Conservation (phyloP, 805 yeast genomes). For the Candida ovalis region DNA sequence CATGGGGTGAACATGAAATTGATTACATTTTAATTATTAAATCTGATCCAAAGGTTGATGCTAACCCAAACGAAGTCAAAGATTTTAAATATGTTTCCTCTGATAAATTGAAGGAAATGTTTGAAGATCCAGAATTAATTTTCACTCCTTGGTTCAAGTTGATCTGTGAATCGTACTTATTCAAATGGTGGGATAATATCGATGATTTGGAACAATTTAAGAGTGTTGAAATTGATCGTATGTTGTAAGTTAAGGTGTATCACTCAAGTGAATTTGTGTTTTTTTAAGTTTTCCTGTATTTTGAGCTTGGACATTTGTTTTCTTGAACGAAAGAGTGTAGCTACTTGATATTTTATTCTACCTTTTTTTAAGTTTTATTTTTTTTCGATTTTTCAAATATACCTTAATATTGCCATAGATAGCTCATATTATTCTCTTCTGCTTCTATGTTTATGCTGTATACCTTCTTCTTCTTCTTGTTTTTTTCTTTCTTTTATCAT, state of each 20-base stretch:
- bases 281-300: neutral
- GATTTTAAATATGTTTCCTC: conserved; percentile 73
- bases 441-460: neutral
- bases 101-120: conserved; percentile 69
- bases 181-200: conserved; percentile 89
- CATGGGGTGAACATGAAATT: conserved; percentile 97
- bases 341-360: neutral
- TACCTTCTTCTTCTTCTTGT: neutral
- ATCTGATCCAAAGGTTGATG: conserved; percentile 43
- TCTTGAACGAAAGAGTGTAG: neutral
- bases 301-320: neutral
- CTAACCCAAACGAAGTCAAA: conserved; percentile 81
- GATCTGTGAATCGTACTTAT: conserved; percentile 86
- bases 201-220: conserved; percentile 51
- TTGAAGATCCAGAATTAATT: conserved; percentile 52
- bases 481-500: neutral
- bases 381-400: neutral
- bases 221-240: conserved; percentile 45
- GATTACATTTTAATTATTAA: conserved; percentile 86
- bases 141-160: conserved; percentile 99
- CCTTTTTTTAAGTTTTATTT: neutral
- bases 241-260: conserved; percentile 32
- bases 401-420: neutral
- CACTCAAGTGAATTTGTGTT: neutral
- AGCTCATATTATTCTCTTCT: neutral